Evolutionary conservation across 164 flowering plant species (phyloP), one percentile per base, ranked within the genome.

Genomic region (Magnolia sinica): DNA sequence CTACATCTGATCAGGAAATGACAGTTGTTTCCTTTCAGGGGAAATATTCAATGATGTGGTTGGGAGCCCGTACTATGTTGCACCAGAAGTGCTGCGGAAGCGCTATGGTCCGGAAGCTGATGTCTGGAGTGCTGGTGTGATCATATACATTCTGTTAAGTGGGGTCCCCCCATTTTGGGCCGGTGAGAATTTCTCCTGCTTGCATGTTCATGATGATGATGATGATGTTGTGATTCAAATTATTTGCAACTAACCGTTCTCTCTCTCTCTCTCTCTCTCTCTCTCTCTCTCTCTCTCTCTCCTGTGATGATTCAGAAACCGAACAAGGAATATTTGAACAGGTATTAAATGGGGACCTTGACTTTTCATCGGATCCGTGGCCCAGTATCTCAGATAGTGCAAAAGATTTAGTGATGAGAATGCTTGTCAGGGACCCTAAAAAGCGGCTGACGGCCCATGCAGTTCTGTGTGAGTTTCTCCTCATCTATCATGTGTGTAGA

Each of bases 161-260:
- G 98, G 98, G 20, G 91, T 89, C 68, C 95, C 98, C 83, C 97
- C 98, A 70, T 94, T 94, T 88, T 94, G 97, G 97, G 97, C 84
- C 11, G 98, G 98, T 94, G 84, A 84, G 91, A 10, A n/a, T 63
- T 1, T 71, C 20, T 61, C 52, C 19, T 49, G 16, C 10, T 31
- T 65, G 20, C 55, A 31, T 50, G 31, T 27, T 68, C 45, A 58
- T 7, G 22, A 10, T 68, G 16, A 59, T 68, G 70, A 27, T 65
- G 29, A 24, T 24, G 24, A 65, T 20, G 24, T 65, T 22, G 29
- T 2, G 22, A 23, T 9, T 16, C 68, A 24, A 65, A 23, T 65
- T 7, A 7, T 22, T 65, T 14, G 29, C 24, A 20, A 65, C 24
- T 19, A 29, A 16, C 69, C 29, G n/a, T 37, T 37, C n/a, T 68